These are phyloP conservation scores for Candida piceae DNA, from an alignment of 805 yeast species.

Conservation along the genomic window DNA sequence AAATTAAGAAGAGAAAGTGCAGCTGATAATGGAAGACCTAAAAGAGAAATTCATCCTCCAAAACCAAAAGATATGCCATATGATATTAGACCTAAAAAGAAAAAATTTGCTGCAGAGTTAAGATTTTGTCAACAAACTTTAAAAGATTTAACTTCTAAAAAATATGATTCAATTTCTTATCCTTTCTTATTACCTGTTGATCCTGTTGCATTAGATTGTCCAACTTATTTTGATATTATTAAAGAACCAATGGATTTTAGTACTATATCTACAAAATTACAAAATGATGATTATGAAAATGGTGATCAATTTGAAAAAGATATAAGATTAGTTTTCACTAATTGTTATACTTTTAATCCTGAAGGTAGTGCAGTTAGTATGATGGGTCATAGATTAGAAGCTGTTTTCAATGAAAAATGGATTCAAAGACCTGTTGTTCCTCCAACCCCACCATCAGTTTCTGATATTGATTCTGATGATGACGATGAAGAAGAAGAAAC, in stretches of 20 bases:
- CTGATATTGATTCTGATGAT: constrained; percentile 38
- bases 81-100: constrained; percentile 85
- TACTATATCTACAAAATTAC: constrained; percentile 73
- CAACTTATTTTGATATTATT: constrained; percentile 80
- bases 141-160: constrained; percentile 77
- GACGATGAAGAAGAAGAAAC: constrained; percentile 36
- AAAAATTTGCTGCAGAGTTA: constrained; percentile 85
- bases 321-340: constrained; percentile 74
- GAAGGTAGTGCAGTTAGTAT: constrained; percentile 94
- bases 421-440: constrained; percentile 72
- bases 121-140: constrained; percentile 78
- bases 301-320: constrained; percentile 86
- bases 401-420: constrained; percentile 84
- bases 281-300: constrained; percentile 81
- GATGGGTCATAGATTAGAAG: constrained; percentile 92
- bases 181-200: constrained; percentile 95
- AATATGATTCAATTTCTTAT: constrained; percentile 77
- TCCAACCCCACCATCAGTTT: constrained; percentile 46
- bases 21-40: constrained; percentile 71
- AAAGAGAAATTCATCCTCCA: constrained; percentile 95
- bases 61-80: constrained; percentile 89
- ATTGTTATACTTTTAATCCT: constrained; percentile 91
- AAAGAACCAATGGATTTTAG: constrained; percentile 95
- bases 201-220: constrained; percentile 89
- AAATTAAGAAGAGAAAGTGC: constrained; percentile 72